These are phyloP conservation scores for Syncephalastrum contaminatum DNA, from an alignment of 371 early-diverging fungal species.

Conservation along the genomic window DNA sequence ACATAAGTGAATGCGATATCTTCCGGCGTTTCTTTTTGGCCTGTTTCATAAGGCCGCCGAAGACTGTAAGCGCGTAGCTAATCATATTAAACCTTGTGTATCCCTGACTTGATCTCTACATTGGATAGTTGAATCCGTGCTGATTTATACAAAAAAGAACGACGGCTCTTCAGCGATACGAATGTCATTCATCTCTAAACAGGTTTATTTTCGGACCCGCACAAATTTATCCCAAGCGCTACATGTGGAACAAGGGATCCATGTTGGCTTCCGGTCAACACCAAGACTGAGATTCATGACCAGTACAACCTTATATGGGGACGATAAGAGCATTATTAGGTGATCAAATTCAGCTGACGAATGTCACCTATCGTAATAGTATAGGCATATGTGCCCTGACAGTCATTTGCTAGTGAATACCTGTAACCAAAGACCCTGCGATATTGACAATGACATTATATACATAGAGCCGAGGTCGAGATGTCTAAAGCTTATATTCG, in stretches of 20 bases:
- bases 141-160: slow-evolving; percentile 39
- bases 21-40: slow-evolving; percentile 15
- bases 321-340: slow-evolving; percentile 2
- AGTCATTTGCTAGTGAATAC: slow-evolving; percentile 9
- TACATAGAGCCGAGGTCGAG: slow-evolving; percentile 11
- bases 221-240: slow-evolving; percentile 26
- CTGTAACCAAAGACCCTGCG: background rate
- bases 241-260: slow-evolving; percentile 12
- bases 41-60: slow-evolving; percentile 19
- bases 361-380: background rate
- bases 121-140: slow-evolving; percentile 21
- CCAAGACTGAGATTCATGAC: slow-evolving; percentile 12
- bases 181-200: slow-evolving; percentile 20
- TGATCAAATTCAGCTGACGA: background rate
- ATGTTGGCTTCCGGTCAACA: slow-evolving; percentile 16
- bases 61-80: slow-evolving; percentile 20
- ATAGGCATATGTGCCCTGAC: slow-evolving; percentile 16
- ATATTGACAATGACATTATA: background rate
- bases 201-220: slow-evolving; percentile 8
- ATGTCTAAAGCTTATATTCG: slow-evolving; percentile 7
- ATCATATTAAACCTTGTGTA: no score
- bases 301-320: slow-evolving; percentile 22
- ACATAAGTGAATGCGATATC: slow-evolving; percentile 24
- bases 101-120: no score
- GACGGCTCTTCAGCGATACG: slow-evolving; percentile 19